Evolutionary conservation across 768 basidiomycete species (phyloP).

Genomic region (Clitopilus passeckerianus): DNA sequence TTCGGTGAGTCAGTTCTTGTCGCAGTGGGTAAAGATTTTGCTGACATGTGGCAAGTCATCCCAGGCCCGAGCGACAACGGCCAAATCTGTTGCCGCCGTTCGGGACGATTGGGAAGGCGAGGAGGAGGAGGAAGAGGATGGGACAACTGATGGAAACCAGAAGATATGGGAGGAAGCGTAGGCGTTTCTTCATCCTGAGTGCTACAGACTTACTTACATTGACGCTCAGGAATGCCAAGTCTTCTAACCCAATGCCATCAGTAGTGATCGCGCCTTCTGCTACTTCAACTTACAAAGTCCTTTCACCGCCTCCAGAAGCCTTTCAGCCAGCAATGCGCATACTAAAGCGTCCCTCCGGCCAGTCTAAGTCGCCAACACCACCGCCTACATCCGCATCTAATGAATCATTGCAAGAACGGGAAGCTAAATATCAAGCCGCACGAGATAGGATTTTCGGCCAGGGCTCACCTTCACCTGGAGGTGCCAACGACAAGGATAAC

Average conservation of each 20-base stretch:
- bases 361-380: slow-evolving; percentile 19
- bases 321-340: slow-evolving; percentile 65
- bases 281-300: slow-evolving; percentile 26
- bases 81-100: slow-evolving; percentile 5
- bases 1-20: slow-evolving; percentile 9
- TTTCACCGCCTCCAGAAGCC: slow-evolving; percentile 49
- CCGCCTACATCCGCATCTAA: slow-evolving; percentile 15
- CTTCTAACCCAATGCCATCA: slow-evolving; percentile 64
- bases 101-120: slow-evolving; percentile 25
- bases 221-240: slow-evolving; percentile 45
- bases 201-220: not conserved
- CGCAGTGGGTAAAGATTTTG: not conserved
- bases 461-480: not conserved
- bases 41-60: slow-evolving; percentile 9
- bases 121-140: slow-evolving; percentile 15
- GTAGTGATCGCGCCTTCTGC: slow-evolving; percentile 39
- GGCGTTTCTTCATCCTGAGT: slow-evolving; percentile 20
- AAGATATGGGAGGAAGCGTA: slow-evolving; percentile 71
- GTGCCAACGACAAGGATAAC: slow-evolving; percentile 4
- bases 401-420: slow-evolving; percentile 55
- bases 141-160: slow-evolving; percentile 36
- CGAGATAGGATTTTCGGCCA: slow-evolving; percentile 69
- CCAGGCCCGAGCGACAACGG: slow-evolving; percentile 1
- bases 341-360: slow-evolving; percentile 58
- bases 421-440: slow-evolving; percentile 70